Evolutionary conservation across 2,329 filamentous ascomycete genomes (phyloP), one percentile per base, ranked within the genome.

Genomic region (Grosmannia clavigera): DNA sequence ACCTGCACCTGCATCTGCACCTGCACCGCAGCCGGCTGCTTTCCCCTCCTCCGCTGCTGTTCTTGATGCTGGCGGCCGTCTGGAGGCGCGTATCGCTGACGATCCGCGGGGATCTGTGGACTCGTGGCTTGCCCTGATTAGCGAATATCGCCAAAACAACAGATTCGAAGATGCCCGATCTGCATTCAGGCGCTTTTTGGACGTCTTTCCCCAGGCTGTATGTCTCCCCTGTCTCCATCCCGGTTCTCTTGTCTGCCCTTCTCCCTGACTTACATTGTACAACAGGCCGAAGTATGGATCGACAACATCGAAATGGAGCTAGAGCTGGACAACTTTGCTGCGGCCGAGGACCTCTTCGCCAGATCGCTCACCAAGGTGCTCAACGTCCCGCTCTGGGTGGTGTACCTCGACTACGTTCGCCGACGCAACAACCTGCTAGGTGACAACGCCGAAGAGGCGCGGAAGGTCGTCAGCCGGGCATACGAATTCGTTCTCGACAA

Each of bases 351-450:
- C 58, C 85, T 99, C 27, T 96, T 99, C 71, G 84, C 83, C 64
- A 64, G 84, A 66, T 91, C 88, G 38, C 81, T 99, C 48, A 80
- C 90, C 66, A 82, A 82, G 10, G 86, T 94, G 25, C 86, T 89
- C 12, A 89, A 92, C 70, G 87, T 97, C 48, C 83, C 88, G 63
- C 81, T 99, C 25, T 99, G 92, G 90, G 90, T 88, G 7, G 82
- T 91, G 38, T 99, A 99, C 71, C 83, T 99, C 63, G 91, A 96
- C 73, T 96, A 97, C 71, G 89, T 97, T 64, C 90, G 94, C 58
- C 87, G 94, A 55, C 83, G 90, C 64, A 94, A 96, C 72, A 92
- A 95, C 65, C 77, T 97, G 61, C 77, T 97, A 61, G 90, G 87
- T 67, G 94, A 97, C 69, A 78, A 86, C 1, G 83, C 81, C 46